Base-by-base conservation (phyloP, 148 eudicot genomes). In the Rhododendron simsii region DNA sequence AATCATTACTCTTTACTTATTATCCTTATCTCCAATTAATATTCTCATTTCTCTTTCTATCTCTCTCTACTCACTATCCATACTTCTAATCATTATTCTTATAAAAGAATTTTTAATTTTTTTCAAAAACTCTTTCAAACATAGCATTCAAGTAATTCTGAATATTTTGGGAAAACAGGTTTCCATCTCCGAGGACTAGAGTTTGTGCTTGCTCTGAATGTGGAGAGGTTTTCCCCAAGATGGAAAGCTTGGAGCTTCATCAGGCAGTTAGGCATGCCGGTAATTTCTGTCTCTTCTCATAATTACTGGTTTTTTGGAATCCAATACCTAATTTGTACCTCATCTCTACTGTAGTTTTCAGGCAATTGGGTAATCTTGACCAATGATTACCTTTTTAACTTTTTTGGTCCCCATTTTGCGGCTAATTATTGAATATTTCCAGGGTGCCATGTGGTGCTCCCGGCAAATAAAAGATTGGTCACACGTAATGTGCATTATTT, bases 251-350 rank as follows among this genome's bases (percentile, higher is more conserved):
- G 89, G 98, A 95, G 86, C 93, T 90, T 92, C 99, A 96, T 91
- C 98, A 92, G 92, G 96, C 96, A 23, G 91, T 91, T 79, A 88
- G 89, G 74, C 99, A 96, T 87, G 99, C 99, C 39, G 99, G 99
- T 96, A 93, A 53, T 20, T 41, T 50, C 11, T 44, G 13, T 53
- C 21, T 26, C 55, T 9, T 33, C 21, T 59, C 61, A 59, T 55
- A 4, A 69, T 76, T 61, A 53, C 44, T 14, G 16, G 0, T 37
- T 30, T 26, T 47, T 51, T 33, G 6, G 47, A 28, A 7, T 39
- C 45, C 0, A 15, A 44, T 7, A 21, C 21, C 30, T 84, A 18
- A 53, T 28, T 39, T 65, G 1, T 81, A 47, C 48, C 13, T 33
- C 65, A 20, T 16, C 3, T 15, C 16, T 55, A 20, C 65, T 57